Conservation (phyloP, 305 asterid species). For the Striga hermonthica region DNA sequence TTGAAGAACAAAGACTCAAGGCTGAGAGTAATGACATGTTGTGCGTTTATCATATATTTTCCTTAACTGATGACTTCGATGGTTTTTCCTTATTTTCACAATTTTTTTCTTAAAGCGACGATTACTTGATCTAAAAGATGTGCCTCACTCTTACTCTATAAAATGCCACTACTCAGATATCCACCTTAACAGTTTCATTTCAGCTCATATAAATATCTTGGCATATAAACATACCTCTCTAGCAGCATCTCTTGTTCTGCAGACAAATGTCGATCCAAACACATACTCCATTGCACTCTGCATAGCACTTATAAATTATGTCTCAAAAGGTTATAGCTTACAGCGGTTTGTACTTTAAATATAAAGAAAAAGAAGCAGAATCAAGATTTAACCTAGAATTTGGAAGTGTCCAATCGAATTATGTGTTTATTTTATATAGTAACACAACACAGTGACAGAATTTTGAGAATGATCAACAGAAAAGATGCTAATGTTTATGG, state of each 20-base stretch:
- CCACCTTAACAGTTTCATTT: constrained; percentile 9
- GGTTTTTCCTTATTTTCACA: background rate
- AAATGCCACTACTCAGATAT: background rate
- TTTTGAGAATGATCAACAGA: constrained; percentile 23
- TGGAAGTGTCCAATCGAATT: constrained; percentile 6
- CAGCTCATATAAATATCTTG: constrained; percentile 13
- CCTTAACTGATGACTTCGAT: background rate
- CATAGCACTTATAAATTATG: constrained; percentile 38
- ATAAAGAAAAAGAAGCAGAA: constrained; percentile 9
- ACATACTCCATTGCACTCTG: constrained; percentile 94
- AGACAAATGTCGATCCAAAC: constrained; percentile 93
- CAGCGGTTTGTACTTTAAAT: constrained; percentile 1
- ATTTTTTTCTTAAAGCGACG: background rate
- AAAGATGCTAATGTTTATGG: background rate
- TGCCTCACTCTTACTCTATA: background rate
- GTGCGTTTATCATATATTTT: constrained; percentile 3
- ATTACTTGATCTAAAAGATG: background rate
- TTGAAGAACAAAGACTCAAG: background rate
- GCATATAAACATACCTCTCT: constrained; percentile 54
- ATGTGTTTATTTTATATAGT: constrained; percentile 1
- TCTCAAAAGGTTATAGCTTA: constrained; percentile 10
- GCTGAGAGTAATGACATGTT: background rate
- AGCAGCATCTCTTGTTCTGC: constrained; percentile 82
- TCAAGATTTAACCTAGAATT: constrained; percentile 22
- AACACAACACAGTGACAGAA: constrained; percentile 16